Base-by-base conservation (phyloP, 495 filamentous ascomycete species). In the Hypoxylon cercidicola region DNA sequence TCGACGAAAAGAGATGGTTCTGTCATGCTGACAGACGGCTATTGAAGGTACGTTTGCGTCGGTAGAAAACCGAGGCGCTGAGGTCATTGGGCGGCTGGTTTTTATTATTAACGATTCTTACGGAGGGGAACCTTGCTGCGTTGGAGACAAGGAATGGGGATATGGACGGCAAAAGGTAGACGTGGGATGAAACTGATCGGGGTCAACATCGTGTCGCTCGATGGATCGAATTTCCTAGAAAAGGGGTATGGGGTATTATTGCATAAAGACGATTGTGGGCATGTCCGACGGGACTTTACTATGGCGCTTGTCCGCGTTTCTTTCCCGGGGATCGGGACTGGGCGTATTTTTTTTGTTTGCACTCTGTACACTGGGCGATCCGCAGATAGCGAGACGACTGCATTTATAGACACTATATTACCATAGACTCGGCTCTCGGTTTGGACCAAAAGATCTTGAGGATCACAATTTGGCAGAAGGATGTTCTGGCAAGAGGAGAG, bases 21-120 rank as follows among this genome's bases (percentile, higher is more conserved):
- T 41, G 19, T n/a, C 47, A 55, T 28, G 51, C 60, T 66, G 43
- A 46, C 59, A 51, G 50, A 64, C 63, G 53, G 43, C 54, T 51
- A 45, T 49, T 57, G n/a, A 63, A 86, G 84, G 25, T 86, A 86
- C 41, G 78, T 85, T 21, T 84, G 79, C 56, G 85, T 85, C 62
- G 83, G 79, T 62, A 77, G 76, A 45, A 83, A 85, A 47, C 80
- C 79, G 4, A 75, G 73, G 19, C 66, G 74, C 37, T 75, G 70
- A 69, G 49, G 62, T 41, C 60, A 19, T 51, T 28, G 65, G 55
- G 45, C 19, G 23, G 16, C 43, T 62, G 23, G n/a, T n/a, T n/a
- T 57, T 49, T 41, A 3, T 28, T 57, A 37, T 41, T 47, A 41
- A 46, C 43, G 43, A 12, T 56, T 43, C 48, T 49, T 23, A 34